phyloP scores from a whole-genome alignment of 805 yeast species.

The Saccharomyces kudriavzevii region DNA sequence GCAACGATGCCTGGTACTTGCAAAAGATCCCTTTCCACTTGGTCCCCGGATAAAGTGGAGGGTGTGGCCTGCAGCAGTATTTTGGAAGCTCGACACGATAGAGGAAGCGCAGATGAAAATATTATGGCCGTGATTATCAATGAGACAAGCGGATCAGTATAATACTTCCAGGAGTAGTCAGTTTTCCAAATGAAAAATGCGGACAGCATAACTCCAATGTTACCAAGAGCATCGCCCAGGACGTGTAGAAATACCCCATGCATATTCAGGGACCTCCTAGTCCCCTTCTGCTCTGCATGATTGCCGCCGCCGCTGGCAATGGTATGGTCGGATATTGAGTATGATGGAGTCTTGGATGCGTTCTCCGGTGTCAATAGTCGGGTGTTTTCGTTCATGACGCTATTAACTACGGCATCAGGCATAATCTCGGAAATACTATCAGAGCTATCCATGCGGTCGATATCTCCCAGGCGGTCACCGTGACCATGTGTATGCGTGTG shows the following conservation, averaged over 20 bases:
- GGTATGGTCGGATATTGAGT: slow-evolving; percentile 1
- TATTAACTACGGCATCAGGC: slow-evolving; percentile 23
- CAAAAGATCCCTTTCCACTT: slow-evolving; percentile 58
- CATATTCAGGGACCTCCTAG: slow-evolving; percentile 77
- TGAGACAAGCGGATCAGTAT: slow-evolving; percentile 77
- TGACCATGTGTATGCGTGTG: slow-evolving; percentile 27
- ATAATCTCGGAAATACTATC: slow-evolving; percentile 17
- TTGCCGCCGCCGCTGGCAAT: not conserved
- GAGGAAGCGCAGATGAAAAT: slow-evolving; percentile 80
- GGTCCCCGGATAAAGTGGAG: slow-evolving; percentile 60
- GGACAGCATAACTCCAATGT: slow-evolving; percentile 82
- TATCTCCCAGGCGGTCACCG: slow-evolving; percentile 10
- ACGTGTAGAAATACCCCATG: slow-evolving; percentile 95
- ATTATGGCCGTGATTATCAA: slow-evolving; percentile 77
- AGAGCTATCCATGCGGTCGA: slow-evolving; percentile 1
- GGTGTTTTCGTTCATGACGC: slow-evolving; percentile 30
- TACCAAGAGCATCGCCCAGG: slow-evolving; percentile 92
- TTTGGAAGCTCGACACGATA: slow-evolving; percentile 74
- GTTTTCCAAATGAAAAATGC: slow-evolving; percentile 94
- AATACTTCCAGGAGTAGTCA: slow-evolving; percentile 74
- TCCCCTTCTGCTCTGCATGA: slow-evolving; percentile 6
- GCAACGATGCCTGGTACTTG: slow-evolving; percentile 67
- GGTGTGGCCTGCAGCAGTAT: slow-evolving; percentile 90
- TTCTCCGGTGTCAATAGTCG: slow-evolving; percentile 23
- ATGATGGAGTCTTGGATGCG: not conserved